Conservation (phyloP, 2,329 filamentous ascomycete genomes). For the Pseudogymnoascus sp. region DNA sequence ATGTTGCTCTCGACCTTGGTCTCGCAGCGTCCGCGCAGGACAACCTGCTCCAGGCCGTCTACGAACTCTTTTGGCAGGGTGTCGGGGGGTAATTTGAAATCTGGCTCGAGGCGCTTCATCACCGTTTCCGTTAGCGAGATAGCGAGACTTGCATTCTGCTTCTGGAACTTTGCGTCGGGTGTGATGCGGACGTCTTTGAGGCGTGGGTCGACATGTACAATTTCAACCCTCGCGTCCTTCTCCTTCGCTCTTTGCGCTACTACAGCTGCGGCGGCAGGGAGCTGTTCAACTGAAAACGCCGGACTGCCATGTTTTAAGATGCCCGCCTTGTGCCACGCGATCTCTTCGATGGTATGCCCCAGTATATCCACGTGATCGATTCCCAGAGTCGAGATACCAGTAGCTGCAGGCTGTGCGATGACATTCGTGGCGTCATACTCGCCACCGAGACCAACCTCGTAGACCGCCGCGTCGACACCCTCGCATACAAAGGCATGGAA, state of each 20-base stretch:
- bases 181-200: constrained; percentile 28
- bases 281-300: constrained; percentile 52
- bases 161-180: constrained; percentile 47
- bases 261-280: constrained; percentile 38
- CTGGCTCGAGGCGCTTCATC: background rate
- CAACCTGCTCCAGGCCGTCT: constrained; percentile 64
- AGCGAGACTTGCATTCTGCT: constrained; percentile 52
- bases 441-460: constrained; percentile 61
- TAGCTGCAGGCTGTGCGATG: constrained; percentile 48
- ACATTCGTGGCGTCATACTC: constrained; percentile 64
- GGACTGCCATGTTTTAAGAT: constrained; percentile 56
- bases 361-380: constrained; percentile 61
- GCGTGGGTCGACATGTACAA: constrained; percentile 35
- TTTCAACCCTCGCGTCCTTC: constrained; percentile 8
- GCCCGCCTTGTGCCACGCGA: constrained; percentile 69
- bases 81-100: background rate
- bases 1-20: constrained; percentile 50
- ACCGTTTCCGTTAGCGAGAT: constrained; percentile 39
- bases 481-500: constrained; percentile 61
- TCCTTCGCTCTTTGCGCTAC: constrained; percentile 40
- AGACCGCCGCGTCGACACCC: constrained; percentile 53
- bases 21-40: constrained; percentile 74
- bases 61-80: constrained; percentile 19
- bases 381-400: constrained; percentile 58
- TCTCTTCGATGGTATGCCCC: constrained; percentile 55